Evolutionary conservation across 2,329 filamentous ascomycete genomes (phyloP), one percentile per base, ranked within the genome.

Genomic region (Phyllosticta ampelicida): DNA sequence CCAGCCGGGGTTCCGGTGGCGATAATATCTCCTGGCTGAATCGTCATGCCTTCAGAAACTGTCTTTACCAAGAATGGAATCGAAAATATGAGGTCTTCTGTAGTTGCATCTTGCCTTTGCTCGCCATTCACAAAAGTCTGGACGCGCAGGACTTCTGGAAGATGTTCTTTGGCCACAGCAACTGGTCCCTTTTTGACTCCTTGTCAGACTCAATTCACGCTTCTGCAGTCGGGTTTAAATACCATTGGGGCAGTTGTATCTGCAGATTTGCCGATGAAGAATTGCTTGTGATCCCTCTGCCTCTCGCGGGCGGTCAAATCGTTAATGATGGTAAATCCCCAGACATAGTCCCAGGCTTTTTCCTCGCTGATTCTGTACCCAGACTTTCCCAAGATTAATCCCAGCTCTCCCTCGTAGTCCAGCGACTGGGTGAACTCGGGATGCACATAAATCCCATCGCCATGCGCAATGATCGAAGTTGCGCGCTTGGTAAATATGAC

Each of bases 221-320:
- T n/a, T n/a, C 13, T n/a, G 8, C n/a, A 2, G 8, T 5, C 1
- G 36, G 36, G 49, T 11, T 9, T 2, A 55, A 58, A 13, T 61
- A 77, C 75, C 71, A 82, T 81, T 0, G 79, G 79, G 61, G 79
- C 82, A 61, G 78, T 82, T 0, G 78, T 80, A 64, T 83, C 79
- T 0, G 75, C 68, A 0, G 76, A 80, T 64, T 83, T 83, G 9
- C 80, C 80, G 53, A 84, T 76, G 58, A 77, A 83, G 65, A 82
- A 83, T 61, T 84, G 81, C 65, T 83, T 82, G 60, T 83, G 80
- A 53, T 83, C 79, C 23, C 78, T 67, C 65, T 83, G 80, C 62
- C 74, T 73, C 50, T 78, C 77, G 10, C 80, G 68, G 0, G 79
- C 78, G 0, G 80, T 80, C n/a, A 82, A 70, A 54, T 83, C 80